Evolutionary conservation across 179 eudicot genomes (phyloP), one percentile per base, ranked within the genome.

Genomic region (Corrigiola litoralis): DNA sequence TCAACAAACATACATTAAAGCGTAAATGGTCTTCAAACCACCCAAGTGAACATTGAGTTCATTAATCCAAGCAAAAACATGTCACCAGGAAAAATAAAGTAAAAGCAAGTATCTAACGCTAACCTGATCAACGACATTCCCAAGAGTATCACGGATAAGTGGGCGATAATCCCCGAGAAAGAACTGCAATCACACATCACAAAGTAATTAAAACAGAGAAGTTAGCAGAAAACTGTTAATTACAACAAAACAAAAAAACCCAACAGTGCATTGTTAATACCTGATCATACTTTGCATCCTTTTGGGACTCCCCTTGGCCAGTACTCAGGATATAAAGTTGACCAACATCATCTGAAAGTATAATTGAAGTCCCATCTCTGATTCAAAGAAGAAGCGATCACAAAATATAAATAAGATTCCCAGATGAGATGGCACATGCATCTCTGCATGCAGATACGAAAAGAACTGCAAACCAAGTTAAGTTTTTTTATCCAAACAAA

Each of bases 81-180:
- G 18, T 23, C 12, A 20, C 31, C 28, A 58, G 29, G 16, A 36
- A 58, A n/a, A 44, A 61, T 2, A 61, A 61, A 18, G 18, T 44
- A 56, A 36, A 48, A 48, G 37, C 45, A 32, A 6, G 27, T 38
- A 28, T 42, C 44, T 32, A 10, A 47, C 29, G 44, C 80, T 65
- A 63, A 92, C 98, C 96, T 92, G 98, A 81, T 92, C 98, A 74
- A 92, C 84, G 69, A 86, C 92, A 84, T 87, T 87, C 53, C 98
- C 98, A 74, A 81, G 81, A 38, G 90, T 81, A 73, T 92, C 98
- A 41, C 81, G 92, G 75, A 86, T 74, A 63, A 92, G 87, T 61
- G 98, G 98, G 27, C 96, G 88, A 83, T 89, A 92, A 70, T 92
- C 98, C 51, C 98, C 98, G 37, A 92, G 89, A 69, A 92, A 92